phyloP scores from a whole-genome alignment of 345 rosid genomes.

The Rhizophora apiculata region DNA sequence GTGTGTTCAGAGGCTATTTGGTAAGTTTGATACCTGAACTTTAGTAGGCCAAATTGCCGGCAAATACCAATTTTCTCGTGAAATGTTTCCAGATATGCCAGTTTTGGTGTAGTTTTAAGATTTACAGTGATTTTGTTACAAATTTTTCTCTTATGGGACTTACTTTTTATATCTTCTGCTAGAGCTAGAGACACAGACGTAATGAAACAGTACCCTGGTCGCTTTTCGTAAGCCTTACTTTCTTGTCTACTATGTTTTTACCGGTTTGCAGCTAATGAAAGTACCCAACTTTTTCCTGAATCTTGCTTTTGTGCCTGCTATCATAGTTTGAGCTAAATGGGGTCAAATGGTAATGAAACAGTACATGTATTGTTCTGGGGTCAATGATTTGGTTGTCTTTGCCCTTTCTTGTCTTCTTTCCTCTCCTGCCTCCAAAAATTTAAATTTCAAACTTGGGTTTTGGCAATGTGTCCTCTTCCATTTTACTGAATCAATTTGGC shows the following conservation, averaged over 20 bases:
- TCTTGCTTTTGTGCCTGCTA: constrained; percentile 8
- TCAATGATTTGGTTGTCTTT: background rate
- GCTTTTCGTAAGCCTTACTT: constrained; percentile 4
- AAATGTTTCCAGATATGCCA: constrained; percentile 1
- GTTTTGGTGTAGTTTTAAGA: constrained; percentile 5
- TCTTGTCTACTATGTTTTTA: background rate
- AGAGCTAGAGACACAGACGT: constrained; percentile 2
- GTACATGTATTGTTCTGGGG: too few relatives aligned
- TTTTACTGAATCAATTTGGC: background rate
- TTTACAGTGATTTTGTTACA: constrained; percentile 1
- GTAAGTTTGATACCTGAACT: constrained; percentile 9
- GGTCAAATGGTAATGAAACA: background rate
- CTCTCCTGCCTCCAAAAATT: background rate
- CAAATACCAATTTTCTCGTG: background rate
- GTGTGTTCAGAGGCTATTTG: constrained; percentile 30
- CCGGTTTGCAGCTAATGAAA: background rate
- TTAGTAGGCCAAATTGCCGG: background rate
- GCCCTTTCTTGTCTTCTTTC: background rate
- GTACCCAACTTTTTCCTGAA: background rate
- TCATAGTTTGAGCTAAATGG: background rate
- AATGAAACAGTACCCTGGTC: constrained; percentile 13
- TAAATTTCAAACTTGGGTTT: constrained; percentile 15
- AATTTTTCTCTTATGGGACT: constrained; percentile 1
- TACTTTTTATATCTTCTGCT: background rate
- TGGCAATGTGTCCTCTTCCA: background rate